Percentiles rank a stretch among this genome's conserved stretches.
These are phyloP conservation scores for Citrullus colocynthis DNA, from an alignment of 306 rosid genomes.

Conservation along the genomic window DNA sequence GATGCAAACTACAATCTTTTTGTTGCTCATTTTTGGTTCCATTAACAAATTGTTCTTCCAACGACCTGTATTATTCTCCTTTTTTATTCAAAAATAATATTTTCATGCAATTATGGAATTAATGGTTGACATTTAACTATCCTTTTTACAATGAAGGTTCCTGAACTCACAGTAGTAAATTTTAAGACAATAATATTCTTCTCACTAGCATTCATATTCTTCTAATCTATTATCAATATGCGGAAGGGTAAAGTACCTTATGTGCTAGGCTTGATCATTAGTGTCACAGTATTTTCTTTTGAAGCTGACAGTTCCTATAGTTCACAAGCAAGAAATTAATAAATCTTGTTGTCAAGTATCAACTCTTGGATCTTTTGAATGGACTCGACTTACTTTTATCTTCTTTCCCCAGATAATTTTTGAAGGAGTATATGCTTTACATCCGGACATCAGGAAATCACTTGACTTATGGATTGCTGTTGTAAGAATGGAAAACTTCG, in stretches of 20 bases:
- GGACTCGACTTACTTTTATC: constrained; percentile 3
- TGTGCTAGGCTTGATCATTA: neutral
- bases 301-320: neutral
- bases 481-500: neutral
- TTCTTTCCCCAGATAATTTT: constrained; percentile 62
- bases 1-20: too few relatives aligned
- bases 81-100: too few relatives aligned
- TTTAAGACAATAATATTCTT: too few relatives aligned
- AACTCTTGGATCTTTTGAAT: constrained; percentile 5
- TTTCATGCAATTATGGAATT: too few relatives aligned
- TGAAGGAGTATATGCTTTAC: constrained; percentile 98
- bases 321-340: neutral
- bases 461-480: constrained; percentile 77
- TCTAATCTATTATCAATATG: too few relatives aligned
- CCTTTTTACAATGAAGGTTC: too few relatives aligned
- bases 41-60: too few relatives aligned
- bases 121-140: too few relatives aligned
- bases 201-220: too few relatives aligned
- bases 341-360: neutral
- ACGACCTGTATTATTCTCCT: too few relatives aligned
- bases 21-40: too few relatives aligned
- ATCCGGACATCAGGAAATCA: constrained; percentile 85
- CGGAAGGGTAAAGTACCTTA: neutral
- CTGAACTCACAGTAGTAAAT: too few relatives aligned
- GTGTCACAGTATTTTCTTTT: neutral